Base-by-base conservation (phyloP, 768 basidiomycete genomes). In the Boletus vinaceobasis region DNA sequence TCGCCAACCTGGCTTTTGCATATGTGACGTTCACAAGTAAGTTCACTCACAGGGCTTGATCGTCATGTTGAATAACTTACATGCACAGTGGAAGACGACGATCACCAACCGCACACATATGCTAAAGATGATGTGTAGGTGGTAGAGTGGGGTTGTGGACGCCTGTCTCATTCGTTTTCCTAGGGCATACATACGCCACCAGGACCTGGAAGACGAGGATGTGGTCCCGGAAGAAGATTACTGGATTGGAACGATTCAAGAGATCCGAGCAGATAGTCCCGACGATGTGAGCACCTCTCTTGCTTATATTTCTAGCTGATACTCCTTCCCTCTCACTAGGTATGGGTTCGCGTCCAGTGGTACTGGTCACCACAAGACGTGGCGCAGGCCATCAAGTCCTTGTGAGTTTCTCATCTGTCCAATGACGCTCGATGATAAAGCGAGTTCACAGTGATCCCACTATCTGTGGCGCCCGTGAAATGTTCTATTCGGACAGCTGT, bases 331-430 rank as follows among this genome's bases (percentile, higher is more conserved):
- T 19, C 11, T 29, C 33, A 7, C 39, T 42, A 85, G 78, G 83
- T 85, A 0, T 85, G 81, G 80, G 74, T 71, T 0, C 64, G 58
- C 10, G 74, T 86, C 0, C 75, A 79, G 45, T 86, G 84, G 84
- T 84, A 70, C 45, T 86, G 81, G 66, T 73, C 77, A 1, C 73
- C 75, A 0, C 46, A 68, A n/a, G 84, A 86, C 35, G 76, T 80
- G 0, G 68, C 70, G 0, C 58, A 58, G 1, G 68, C 75, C 0
- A 61, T 80, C 31, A 77, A 78, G 31, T 77, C 79, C 2, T 82
- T 84, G 82, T 83, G 52, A 52, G 80, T 71, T 5, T n/a, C 13
- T 2, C 8, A 5, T 29, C 9, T 47, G 2, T 19, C 37, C 5
- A 2, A 3, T 14, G 0, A 6, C 32, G 32, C 11, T 33, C 29